These are phyloP conservation scores for Plasmodium coatneyi DNA, from an alignment of 169 alveolate species.

Conservation along the genomic window DNA sequence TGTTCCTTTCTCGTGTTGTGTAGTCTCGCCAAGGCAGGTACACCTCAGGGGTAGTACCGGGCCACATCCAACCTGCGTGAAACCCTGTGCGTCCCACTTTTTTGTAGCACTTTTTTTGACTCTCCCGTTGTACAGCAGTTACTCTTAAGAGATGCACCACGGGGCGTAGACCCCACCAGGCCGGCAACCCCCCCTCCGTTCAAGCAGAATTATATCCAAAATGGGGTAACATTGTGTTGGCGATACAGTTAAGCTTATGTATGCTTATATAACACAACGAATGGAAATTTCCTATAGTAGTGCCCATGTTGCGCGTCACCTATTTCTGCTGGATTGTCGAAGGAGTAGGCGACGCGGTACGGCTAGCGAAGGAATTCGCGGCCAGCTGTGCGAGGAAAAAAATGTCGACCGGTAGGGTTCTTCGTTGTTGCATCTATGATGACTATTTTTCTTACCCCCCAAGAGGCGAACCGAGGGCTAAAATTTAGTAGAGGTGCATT, in stretches of 20 bases:
- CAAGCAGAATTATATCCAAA: neutral
- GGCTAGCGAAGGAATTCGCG: neutral
- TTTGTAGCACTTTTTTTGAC: neutral
- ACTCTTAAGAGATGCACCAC: neutral
- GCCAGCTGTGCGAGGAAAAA: neutral
- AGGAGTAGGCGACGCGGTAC: neutral
- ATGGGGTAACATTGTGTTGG: neutral
- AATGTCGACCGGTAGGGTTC: neutral
- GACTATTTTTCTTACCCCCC: neutral
- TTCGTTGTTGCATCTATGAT: neutral
- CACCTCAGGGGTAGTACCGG: neutral
- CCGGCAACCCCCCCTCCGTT: neutral
- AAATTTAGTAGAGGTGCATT: neutral
- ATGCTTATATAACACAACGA: neutral
- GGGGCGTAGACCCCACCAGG: neutral
- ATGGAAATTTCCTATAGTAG: neutral
- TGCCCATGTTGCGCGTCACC: neutral
- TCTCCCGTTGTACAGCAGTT: neutral
- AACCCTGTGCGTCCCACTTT: neutral
- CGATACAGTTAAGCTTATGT: neutral
- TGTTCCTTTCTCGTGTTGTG: neutral
- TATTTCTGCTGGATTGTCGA: neutral
- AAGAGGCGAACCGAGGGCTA: neutral
- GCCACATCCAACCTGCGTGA: neutral
- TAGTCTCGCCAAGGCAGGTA: neutral